Base-by-base conservation (phyloP, 495 filamentous ascomycete genomes). In the Pseudoneurospora amorphoporcata region DNA sequence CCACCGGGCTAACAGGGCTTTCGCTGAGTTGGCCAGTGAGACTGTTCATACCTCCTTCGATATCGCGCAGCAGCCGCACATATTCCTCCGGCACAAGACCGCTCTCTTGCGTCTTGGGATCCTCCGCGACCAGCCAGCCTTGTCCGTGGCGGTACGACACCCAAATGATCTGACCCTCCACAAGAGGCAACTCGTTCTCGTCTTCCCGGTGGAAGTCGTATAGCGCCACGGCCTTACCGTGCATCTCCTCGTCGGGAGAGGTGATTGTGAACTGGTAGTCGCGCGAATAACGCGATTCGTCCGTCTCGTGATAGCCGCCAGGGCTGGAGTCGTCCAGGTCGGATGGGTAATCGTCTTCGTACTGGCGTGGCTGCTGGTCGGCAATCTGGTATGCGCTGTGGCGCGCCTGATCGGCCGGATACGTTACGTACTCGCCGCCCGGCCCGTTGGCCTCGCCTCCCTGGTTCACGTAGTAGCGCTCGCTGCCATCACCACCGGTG, bases 1-100 rank as follows among this genome's bases (percentile, higher is more conserved):
- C 86, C 53, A 69, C 68, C 8, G 84, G 83, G 72, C 82, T 86
- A n/a, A 79, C 78, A 5, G 82, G 74, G 38, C 79, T 81, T 72
- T 82, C 77, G 72, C 78, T 72, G 12, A 82, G 74, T 68, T 84
- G 80, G 37, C 84, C 84, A 2, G 84, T 86, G 39, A 88, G 74
- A 73, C 87, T 88, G 58, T 80, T 86, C 80, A 87, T 84, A 1
- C 86, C 86, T 8, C 85, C 93, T 79, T 95, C 92, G 70, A 98
- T 95, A 76, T 98, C 95, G 37, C 94, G 90, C 72, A 98, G 86
- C 35, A 99, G 86, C 8, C 95, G 90, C 70, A 99, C 95, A 79
- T 98, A 99, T 81, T 97, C 94, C 81, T 99, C 95, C 8, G 95
- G 95, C 2, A 99, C 95, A 53, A 99, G 86, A 3, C 95, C 95